Percentiles rank a stretch among this genome's conserved stretches.
Evolutionary conservation across 768 basidiomycete species (phyloP).

Genomic region (Rhodotorula graminis): DNA sequence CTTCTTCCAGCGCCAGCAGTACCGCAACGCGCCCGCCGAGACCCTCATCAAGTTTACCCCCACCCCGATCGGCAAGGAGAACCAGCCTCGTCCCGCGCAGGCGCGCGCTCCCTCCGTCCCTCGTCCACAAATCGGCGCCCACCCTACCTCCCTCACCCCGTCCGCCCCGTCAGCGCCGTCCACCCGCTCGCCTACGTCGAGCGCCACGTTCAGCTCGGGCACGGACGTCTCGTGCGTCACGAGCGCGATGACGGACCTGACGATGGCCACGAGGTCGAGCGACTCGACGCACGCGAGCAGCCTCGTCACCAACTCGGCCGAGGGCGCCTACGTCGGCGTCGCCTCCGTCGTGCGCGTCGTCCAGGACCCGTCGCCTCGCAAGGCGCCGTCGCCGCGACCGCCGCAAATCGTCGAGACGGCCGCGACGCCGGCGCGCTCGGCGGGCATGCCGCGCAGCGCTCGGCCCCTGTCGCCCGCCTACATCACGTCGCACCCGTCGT

Average conservation of each 20-base stretch:
- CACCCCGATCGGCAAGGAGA: not conserved
- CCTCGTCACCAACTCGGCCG: slow-evolving; percentile 11
- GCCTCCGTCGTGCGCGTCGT: not conserved
- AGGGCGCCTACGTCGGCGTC: not conserved
- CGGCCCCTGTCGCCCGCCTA: not conserved
- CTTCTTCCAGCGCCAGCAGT: not conserved
- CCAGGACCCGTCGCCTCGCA: not conserved
- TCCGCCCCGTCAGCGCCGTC: not conserved
- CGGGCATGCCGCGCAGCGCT: slow-evolving; percentile 1
- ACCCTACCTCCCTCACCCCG: not conserved
- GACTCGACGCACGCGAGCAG: slow-evolving; percentile 20
- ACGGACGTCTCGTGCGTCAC: slow-evolving; percentile 11
- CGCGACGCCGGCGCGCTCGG: not conserved
- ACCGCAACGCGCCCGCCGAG: not conserved
- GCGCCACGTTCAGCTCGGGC: not conserved
- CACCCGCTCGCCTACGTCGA: not conserved
- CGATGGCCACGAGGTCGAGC: slow-evolving; percentile 35
- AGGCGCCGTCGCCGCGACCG: not conserved
- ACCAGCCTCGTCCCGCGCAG: not conserved
- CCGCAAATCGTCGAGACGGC: not conserved
- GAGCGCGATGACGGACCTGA: slow-evolving; percentile 8
- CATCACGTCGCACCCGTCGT: not conserved
- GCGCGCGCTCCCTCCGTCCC: not conserved
- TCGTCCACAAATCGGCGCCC: not conserved
- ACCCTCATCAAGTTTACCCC: not conserved